Conservation (phyloP, 148 eudicot genomes). For the Rhododendron henanense region DNA sequence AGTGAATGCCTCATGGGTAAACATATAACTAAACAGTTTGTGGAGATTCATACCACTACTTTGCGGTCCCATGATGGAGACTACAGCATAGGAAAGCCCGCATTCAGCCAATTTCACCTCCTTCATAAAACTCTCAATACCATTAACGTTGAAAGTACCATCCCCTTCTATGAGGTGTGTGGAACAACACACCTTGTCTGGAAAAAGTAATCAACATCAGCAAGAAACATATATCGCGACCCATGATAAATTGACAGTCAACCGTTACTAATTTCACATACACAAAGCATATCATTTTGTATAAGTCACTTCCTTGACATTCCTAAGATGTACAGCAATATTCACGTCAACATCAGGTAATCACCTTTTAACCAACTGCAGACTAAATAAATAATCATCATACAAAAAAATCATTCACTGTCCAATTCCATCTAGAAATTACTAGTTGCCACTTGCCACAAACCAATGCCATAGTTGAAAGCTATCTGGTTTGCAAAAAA, state of each 20-base stretch:
- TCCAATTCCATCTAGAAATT: not conserved
- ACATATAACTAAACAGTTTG: not conserved
- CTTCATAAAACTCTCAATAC: constrained; percentile 68
- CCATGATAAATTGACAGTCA: not conserved
- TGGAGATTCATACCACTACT: constrained; percentile 71
- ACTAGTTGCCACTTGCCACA: not conserved
- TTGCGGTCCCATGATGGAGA: constrained; percentile 98
- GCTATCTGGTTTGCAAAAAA: not conserved
- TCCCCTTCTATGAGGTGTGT: constrained; percentile 94
- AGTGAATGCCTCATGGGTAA: not conserved
- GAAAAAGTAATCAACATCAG: constrained; percentile 13
- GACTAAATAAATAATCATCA: not conserved
- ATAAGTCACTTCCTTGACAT: not conserved
- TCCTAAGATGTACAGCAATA: not conserved
- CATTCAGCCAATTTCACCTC: constrained; percentile 82
- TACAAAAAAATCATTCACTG: not conserved
- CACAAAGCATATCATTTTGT: not conserved
- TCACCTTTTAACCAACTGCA: not conserved
- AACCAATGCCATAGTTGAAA: not conserved
- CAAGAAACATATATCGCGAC: not conserved
- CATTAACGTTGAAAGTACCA: constrained; percentile 71
- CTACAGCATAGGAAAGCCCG: constrained; percentile 94
- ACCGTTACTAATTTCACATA: not conserved
- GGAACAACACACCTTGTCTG: constrained; percentile 68
- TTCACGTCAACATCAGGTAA: not conserved